Conservation (phyloP, 2,329 filamentous ascomycete species). For the Ophiostoma tasmaniense region DNA sequence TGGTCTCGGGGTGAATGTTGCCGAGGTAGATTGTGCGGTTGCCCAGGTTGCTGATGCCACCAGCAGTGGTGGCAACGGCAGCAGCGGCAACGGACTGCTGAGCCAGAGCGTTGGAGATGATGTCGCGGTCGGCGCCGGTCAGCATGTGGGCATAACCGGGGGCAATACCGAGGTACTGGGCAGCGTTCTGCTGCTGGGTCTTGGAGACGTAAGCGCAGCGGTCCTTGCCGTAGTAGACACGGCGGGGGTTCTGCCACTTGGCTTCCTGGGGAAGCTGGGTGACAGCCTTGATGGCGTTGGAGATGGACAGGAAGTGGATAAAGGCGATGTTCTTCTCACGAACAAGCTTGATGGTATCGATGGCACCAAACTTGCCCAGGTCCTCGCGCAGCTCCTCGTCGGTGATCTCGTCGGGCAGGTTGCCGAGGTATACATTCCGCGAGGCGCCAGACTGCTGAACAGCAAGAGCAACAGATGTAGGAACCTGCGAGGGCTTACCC, state of each 20-base stretch:
- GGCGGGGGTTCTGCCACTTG: slow-evolving; percentile 91
- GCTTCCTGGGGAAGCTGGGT: slow-evolving; percentile 90
- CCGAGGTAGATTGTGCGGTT: slow-evolving; percentile 97
- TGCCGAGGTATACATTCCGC: slow-evolving; percentile 93
- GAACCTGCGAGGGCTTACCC: slow-evolving; percentile 97
- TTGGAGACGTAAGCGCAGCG: slow-evolving; percentile 97
- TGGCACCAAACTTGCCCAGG: slow-evolving; percentile 88
- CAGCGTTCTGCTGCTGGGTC: slow-evolving; percentile 98
- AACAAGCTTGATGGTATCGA: slow-evolving; percentile 96
- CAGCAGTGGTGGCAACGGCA: slow-evolving; percentile 90
- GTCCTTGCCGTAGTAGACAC: slow-evolving; percentile 98
- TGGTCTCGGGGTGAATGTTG: slow-evolving; percentile 98
- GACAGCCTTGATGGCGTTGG: slow-evolving; percentile 97
- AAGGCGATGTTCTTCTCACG: slow-evolving; percentile 97
- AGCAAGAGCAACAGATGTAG: slow-evolving; percentile 91
- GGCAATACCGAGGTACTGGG: slow-evolving; percentile 94
- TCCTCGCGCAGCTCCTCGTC: slow-evolving; percentile 94
- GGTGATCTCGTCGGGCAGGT: slow-evolving; percentile 77
- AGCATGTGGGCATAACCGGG: slow-evolving; percentile 94
- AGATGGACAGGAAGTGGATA: slow-evolving; percentile 93
- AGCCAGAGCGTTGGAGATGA: slow-evolving; percentile 91
- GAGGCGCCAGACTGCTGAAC: slow-evolving; percentile 97
- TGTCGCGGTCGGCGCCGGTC: slow-evolving; percentile 88
- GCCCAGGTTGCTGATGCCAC: slow-evolving; percentile 92
- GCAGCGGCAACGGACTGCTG: slow-evolving; percentile 97